A percentile compares a stretch with the other conserved stretches of the same genome.
phyloP scores from a whole-genome alignment of 116 monocot genomes.

The Phalaenopsis hybrid region DNA sequence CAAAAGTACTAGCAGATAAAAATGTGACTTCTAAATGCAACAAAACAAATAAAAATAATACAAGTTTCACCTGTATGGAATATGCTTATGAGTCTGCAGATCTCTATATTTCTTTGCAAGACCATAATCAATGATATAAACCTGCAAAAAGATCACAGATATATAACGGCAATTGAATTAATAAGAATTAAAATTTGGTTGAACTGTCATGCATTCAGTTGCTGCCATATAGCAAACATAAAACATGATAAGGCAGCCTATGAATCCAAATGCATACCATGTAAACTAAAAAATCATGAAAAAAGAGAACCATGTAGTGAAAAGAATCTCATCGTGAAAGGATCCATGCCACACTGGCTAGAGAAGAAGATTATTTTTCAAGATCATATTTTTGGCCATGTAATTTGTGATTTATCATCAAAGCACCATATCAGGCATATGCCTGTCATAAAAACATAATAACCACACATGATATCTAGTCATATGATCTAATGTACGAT shows the following conservation, averaged over 20 bases:
- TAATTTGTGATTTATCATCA: too few relatives aligned
- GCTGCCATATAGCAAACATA: background rate
- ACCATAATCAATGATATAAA: conserved; percentile 13
- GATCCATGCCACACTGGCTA: background rate
- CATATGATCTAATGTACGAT: too few relatives aligned
- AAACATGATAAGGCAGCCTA: background rate
- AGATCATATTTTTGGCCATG: too few relatives aligned
- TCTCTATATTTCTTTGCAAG: conserved; percentile 17
- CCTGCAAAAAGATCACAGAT: background rate
- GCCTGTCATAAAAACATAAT: background rate
- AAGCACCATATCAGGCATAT: background rate
- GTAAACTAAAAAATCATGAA: background rate
- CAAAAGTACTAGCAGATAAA: background rate
- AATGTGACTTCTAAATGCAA: background rate
- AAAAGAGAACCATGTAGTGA: background rate
- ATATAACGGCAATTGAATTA: background rate
- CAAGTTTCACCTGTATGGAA: conserved; percentile 11
- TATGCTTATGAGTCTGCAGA: conserved; percentile 11
- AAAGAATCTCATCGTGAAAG: background rate
- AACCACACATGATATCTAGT: background rate
- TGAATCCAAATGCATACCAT: background rate
- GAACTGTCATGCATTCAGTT: background rate
- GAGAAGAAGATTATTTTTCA: too few relatives aligned
- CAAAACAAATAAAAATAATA: background rate
- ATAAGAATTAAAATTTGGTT: background rate